These are phyloP conservation scores for Cyberlindnera suaveolens DNA, from an alignment of 805 yeast genomes.

Conservation along the genomic window DNA sequence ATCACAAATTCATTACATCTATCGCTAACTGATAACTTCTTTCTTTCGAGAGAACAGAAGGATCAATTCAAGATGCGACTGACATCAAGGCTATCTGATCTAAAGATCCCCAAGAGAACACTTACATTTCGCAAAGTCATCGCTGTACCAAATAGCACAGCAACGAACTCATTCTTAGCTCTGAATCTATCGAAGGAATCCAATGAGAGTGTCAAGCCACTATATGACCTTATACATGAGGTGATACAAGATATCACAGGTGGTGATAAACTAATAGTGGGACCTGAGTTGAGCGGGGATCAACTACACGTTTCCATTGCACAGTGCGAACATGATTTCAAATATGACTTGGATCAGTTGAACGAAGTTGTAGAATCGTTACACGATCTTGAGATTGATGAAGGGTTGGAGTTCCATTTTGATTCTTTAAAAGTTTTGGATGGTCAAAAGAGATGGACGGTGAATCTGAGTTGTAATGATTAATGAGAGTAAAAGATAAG, in stretches of 20 bases:
- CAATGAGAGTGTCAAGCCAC: constrained; percentile 2
- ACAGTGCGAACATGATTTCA: not conserved
- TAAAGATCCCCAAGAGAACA: not conserved
- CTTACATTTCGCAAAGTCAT: constrained; percentile 7
- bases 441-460: constrained; percentile 2
- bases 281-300: constrained; percentile 3
- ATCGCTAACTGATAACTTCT: constrained; percentile 11
- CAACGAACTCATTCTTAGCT: constrained; percentile 3
- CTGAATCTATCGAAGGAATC: constrained; percentile 6
- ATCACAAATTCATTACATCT: constrained; percentile 9
- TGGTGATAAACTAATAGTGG: constrained; percentile 1
- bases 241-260: not conserved
- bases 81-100: not conserved
- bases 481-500: not conserved
- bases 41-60: constrained; percentile 3
- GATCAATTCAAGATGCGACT: not conserved
- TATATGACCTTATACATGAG: constrained; percentile 5
- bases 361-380: constrained; percentile 6
- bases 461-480: constrained; percentile 1
- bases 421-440: constrained; percentile 11
- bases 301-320: constrained; percentile 15
- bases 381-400: constrained; percentile 8
- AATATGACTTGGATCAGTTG: constrained; percentile 3
- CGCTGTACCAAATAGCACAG: constrained; percentile 6
- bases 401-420: constrained; percentile 5